Base-by-base conservation (phyloP, 78 protist genomes). In the Anaeramoeba flamelloides region DNA sequence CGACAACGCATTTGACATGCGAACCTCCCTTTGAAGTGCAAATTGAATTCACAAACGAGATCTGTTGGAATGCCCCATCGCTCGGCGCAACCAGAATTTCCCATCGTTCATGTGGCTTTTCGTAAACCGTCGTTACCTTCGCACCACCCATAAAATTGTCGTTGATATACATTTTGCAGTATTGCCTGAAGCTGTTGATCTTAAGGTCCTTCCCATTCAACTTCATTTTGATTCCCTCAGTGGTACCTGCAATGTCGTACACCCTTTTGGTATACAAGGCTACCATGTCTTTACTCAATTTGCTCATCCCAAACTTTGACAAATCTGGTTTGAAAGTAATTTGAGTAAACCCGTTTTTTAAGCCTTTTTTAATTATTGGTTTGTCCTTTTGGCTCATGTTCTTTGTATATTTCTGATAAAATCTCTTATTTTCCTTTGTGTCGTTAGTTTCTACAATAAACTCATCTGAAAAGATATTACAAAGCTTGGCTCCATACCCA, bases 31-130 rank as follows among this genome's bases (percentile, higher is more conserved):
- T 53, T 8, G 17, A 26, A 26, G 99, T 98, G 26, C 79, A 75
- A 82, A 98, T 98, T 41, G 90, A 37, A 84, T 98, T 98, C 79
- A 96, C 99, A 83, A 96, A 96, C 76, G 90, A 65, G 38, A 95
- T 82, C 64, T 90, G 91, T 76, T 86, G 82, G 80, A 87, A 85
- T 41, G 34, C 76, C 22, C 88, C 90, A 22, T 86, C 89, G 32
- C 81, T 32, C 34, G 41, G 39, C 17, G 69, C 17, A 65, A 81
- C 32, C n/a, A 40, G 32, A 2, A 36, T 76, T 69, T 89, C 86
- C 90, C 90, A 89, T 38, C 87, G 84, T 38, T 84, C 89, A 65
- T 39, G 64, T 33, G 17, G 34, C 8, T 17, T 8, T 17, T 53
- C 69, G 17, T 53, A 53, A 53, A 53, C 69, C 8, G 34, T 8